phyloP scores from a whole-genome alignment of 192 early-diverging fungal species.

The Coemansia sp. region DNA sequence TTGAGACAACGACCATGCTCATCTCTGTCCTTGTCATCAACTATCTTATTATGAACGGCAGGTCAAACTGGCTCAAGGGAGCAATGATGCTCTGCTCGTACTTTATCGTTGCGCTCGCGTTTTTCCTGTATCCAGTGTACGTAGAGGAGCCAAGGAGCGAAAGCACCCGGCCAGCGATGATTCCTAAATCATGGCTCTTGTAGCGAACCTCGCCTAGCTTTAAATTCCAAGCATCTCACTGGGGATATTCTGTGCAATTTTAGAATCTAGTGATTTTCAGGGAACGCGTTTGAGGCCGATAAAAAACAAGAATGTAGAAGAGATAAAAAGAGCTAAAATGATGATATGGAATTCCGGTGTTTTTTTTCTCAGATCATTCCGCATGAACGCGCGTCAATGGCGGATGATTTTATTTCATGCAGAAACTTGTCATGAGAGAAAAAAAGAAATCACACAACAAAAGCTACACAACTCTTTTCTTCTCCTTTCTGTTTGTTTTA shows the following conservation, averaged over 20 bases:
- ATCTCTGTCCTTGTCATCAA: constrained; percentile 83
- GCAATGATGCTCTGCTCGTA: constrained; percentile 82
- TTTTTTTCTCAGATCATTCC: background rate
- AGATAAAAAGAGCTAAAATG: background rate
- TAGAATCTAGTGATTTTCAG: background rate
- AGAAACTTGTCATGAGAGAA: background rate
- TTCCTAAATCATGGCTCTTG: background rate
- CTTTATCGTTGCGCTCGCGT: constrained; percentile 78
- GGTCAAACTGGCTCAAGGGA: constrained; percentile 94
- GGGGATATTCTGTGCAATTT: too few species aligned
- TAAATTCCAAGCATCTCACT: background rate
- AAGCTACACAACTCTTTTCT: background rate
- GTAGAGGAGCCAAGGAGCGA: constrained; percentile 21
- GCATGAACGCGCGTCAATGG: constrained; percentile 10
- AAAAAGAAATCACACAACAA: background rate
- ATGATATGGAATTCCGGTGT: background rate
- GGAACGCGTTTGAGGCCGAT: background rate
- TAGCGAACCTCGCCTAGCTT: background rate
- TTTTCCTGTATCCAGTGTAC: constrained; percentile 69
- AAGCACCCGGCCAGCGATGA: background rate
- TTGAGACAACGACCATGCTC: constrained; percentile 84
- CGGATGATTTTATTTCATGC: constrained; percentile 4
- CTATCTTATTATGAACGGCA: constrained; percentile 79
- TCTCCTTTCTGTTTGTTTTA: background rate
- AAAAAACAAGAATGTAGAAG: background rate